Conservation (phyloP, 768 basidiomycete genomes). For the Lactifluus volemus region DNA sequence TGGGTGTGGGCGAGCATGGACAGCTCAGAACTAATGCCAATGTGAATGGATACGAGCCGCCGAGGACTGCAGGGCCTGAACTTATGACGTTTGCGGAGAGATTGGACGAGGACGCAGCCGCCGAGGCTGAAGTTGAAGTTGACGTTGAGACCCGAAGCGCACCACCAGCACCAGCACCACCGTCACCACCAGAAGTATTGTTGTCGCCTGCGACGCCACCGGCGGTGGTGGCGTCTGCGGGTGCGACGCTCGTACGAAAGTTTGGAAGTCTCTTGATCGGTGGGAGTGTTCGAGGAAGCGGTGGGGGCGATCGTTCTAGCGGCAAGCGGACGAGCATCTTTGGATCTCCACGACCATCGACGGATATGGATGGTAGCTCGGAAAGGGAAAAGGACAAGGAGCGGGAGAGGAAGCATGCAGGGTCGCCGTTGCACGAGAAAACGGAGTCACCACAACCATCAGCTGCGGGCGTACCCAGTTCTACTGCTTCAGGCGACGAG, state of each 20-base stretch:
- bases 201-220: slow-evolving; percentile 11
- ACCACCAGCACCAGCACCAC: background rate
- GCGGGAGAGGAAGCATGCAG: slow-evolving; percentile 23
- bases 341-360: slow-evolving; percentile 13
- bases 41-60: slow-evolving; percentile 28
- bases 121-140: slow-evolving; percentile 16
- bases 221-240: background rate
- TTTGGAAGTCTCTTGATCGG: slow-evolving; percentile 17
- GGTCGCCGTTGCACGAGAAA: slow-evolving; percentile 21
- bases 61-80: slow-evolving; percentile 62
- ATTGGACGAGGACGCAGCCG: slow-evolving; percentile 24
- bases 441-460: background rate
- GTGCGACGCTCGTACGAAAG: slow-evolving; percentile 23
- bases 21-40: background rate
- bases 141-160: slow-evolving; percentile 22
- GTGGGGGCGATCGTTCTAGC: slow-evolving; percentile 13
- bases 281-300: slow-evolving; percentile 9
- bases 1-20: slow-evolving; percentile 17
- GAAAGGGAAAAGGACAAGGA: slow-evolving; percentile 19
- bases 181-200: slow-evolving; percentile 11
- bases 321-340: slow-evolving; percentile 15
- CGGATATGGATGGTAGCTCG: background rate
- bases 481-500: background rate
- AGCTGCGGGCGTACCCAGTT: background rate
- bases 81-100: slow-evolving; percentile 42